These are phyloP conservation scores for Solanum pimpinellifolium DNA, from an alignment of 257 asterid genomes.

Conservation along the genomic window DNA sequence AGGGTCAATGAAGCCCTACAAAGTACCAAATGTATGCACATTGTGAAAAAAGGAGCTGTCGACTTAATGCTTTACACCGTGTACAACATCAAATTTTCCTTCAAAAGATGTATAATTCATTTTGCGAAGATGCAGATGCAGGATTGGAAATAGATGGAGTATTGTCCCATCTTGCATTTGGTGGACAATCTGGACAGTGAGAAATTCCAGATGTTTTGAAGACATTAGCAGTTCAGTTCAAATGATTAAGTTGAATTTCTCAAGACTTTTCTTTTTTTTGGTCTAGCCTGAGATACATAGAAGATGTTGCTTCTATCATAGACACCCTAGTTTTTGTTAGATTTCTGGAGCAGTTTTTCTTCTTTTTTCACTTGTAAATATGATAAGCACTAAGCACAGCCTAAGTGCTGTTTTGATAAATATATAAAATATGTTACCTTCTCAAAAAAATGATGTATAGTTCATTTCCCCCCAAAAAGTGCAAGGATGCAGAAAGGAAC, in stretches of 20 bases:
- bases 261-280: background rate
- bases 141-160: background rate
- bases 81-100: background rate
- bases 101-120: background rate
- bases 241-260: background rate
- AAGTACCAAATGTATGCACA: background rate
- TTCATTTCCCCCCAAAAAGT: background rate
- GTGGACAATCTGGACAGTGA: background rate
- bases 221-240: background rate
- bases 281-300: background rate
- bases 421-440: background rate
- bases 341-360: background rate
- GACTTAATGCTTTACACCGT: background rate
- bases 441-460: background rate
- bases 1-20: background rate
- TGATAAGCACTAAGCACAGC: background rate
- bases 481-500: background rate
- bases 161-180: background rate
- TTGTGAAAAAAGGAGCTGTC: background rate
- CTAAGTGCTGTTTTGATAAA: background rate
- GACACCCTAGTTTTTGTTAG: background rate
- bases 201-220: background rate
- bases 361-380: background rate
- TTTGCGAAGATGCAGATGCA: background rate
- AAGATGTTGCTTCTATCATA: background rate